Evolutionary conservation across 805 yeast genomes (phyloP), one percentile per base, ranked within the genome.

Genomic region (Starmera quercuum): DNA sequence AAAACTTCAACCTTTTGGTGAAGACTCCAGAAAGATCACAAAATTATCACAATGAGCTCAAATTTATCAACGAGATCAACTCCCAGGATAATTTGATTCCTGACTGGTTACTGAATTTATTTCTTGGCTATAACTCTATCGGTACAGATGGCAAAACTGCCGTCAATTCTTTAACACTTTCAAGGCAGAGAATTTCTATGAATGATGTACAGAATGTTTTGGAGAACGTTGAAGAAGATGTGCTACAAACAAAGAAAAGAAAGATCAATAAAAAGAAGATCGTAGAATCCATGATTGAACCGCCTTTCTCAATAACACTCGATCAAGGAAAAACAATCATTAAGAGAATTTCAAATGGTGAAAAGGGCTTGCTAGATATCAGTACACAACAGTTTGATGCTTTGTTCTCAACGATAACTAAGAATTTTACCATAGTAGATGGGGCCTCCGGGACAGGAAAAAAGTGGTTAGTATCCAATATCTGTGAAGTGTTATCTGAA

Each of bases 381-480:
- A 18, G 21, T 15, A 6, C 27, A 18, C 33, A 33, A 6, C 61
- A 58, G 30, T 45, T 49, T 3, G 31, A 42, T 14, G 48, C 58
- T 1, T 34, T 61, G 7, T 30, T 52, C 11, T 30, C 47, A 8
- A 54, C 56, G 0, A 33, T 49, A 1, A 32, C 28, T 8, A 60
- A 68, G 3, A 74, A 75, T 2, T 45, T 75, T 2, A 50, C 56
- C 0, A 53, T 72, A 13, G 56, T 75, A 7, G 65, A 61, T 32
- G 78, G 78, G 0, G 70, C 74, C 2, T 72, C 77, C 1, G 78
- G 78, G 2, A 66, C 79, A 0, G 82, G 80, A 0, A 66, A 68
- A 36, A 57, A 65, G 3, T 51, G 45, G 5, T 34, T 57, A 4
- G 40, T 53, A 2, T 37, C 56, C 0, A 42, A 50, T 16, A 39